Conservation (phyloP, 495 filamentous ascomycete genomes). For the Ascodesmis nigricans region DNA sequence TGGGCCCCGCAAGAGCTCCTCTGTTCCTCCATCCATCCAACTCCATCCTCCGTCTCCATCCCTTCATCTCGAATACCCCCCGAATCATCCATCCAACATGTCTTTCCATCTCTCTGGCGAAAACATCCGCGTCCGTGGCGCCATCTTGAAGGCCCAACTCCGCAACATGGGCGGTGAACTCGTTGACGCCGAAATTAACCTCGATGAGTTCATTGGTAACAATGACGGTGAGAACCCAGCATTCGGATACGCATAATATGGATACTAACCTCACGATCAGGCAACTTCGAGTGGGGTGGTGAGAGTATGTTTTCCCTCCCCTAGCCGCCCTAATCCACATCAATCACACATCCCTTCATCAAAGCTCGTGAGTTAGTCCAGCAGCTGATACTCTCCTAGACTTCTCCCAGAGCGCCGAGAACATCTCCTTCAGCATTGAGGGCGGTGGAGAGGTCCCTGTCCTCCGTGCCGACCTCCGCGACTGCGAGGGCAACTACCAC, state of each 20-base stretch:
- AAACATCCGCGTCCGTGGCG: constrained; percentile 20
- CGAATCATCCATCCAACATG: constrained; percentile 19
- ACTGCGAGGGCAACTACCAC: constrained; percentile 15
- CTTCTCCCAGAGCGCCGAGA: constrained; percentile 22
- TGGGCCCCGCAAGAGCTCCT: no score
- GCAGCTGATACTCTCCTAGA: constrained; percentile 2
- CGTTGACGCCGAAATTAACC: constrained; percentile 17
- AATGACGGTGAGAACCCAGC: constrained; percentile 20
- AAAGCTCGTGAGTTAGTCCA: not conserved
- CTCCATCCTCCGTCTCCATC: no score
- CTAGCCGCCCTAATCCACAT: not conserved
- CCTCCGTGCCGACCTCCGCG: constrained; percentile 22
- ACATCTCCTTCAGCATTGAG: constrained; percentile 22
- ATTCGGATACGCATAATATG: not conserved
- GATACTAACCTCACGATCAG: constrained; percentile 10
- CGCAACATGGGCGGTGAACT: constrained; percentile 15
- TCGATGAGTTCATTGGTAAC: constrained; percentile 25
- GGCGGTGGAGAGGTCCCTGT: constrained; percentile 24
- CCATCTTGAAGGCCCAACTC: constrained; percentile 18
- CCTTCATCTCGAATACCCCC: no score
- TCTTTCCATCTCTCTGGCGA: constrained; percentile 24
- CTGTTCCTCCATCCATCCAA: no score
- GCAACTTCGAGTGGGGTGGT: constrained; percentile 26
- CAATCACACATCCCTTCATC: not conserved
- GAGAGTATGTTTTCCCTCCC: not conserved